phyloP scores from a whole-genome alignment of 1,284 basidiomycete genomes.

The Rhodotorula glutinis region DNA sequence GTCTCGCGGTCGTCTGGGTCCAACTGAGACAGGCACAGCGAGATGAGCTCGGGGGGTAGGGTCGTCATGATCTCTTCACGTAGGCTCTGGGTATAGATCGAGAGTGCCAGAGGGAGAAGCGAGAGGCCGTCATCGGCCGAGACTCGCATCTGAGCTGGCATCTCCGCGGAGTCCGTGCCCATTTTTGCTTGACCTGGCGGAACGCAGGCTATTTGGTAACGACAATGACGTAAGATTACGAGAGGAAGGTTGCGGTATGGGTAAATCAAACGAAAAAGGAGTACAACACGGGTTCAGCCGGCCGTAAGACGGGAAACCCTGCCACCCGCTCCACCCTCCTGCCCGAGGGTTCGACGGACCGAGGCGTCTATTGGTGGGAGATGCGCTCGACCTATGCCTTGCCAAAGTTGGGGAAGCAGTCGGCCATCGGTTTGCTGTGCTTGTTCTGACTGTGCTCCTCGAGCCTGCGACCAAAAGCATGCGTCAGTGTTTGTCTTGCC shows the following conservation, averaged over 20 bases:
- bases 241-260: too few species aligned
- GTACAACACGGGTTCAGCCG: too few species aligned
- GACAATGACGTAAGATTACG: too few species aligned
- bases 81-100: neutral
- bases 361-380: too few species aligned
- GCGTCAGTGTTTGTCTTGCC: neutral
- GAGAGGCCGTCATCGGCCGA: neutral
- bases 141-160: too few species aligned
- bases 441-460: slow-evolving; percentile 22
- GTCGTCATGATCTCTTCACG: neutral
- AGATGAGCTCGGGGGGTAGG: slow-evolving; percentile 24
- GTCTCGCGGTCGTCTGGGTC: slow-evolving; percentile 1
- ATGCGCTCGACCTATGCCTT: neutral
- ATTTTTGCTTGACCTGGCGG: too few species aligned
- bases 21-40: slow-evolving; percentile 2
- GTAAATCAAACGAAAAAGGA: too few species aligned
- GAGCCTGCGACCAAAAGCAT: neutral
- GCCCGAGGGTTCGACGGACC: too few species aligned
- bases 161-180: too few species aligned
- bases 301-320: too few species aligned
- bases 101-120: neutral
- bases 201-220: too few species aligned
- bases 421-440: slow-evolving; percentile 13
- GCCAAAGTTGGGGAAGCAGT: slow-evolving; percentile 21
- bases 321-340: too few species aligned